These are phyloP conservation scores for Leucocoprinus sp. DNA, from an alignment of 768 basidiomycete genomes.

Conservation along the genomic window DNA sequence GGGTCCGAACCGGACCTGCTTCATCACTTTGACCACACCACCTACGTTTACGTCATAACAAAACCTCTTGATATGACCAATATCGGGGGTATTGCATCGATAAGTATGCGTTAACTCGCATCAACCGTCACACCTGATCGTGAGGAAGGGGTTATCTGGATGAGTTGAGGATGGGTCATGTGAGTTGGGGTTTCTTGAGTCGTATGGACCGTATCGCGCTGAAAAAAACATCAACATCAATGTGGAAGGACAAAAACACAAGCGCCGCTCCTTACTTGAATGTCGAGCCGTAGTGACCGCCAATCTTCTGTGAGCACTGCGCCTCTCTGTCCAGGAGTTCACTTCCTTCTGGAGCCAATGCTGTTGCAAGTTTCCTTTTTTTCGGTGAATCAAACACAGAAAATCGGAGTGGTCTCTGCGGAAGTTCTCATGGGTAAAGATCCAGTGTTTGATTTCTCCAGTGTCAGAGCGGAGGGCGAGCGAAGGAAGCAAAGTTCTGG, in stretches of 20 bases:
- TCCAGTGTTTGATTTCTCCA: no score
- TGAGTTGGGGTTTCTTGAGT: constrained; percentile 77
- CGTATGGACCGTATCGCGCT: constrained; percentile 68
- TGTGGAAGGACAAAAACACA: background rate
- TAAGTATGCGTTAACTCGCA: constrained; percentile 52
- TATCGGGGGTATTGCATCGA: constrained; percentile 78
- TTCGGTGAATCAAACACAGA: constrained; percentile 83
- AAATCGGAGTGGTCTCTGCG: constrained; percentile 83
- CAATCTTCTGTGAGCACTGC: constrained; percentile 88
- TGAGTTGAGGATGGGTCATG: constrained; percentile 71
- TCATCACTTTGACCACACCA: constrained; percentile 81
- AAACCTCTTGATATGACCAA: constrained; percentile 92
- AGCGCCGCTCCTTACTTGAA: constrained; percentile 53
- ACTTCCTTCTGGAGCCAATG: no score
- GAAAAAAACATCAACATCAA: background rate
- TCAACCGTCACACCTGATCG: constrained; percentile 56
- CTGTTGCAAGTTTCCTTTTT: constrained; percentile 43
- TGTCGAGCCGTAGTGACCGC: constrained; percentile 82
- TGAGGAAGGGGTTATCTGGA: constrained; percentile 60
- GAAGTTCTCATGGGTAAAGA: constrained; percentile 90
- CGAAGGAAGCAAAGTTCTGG: constrained; percentile 92
- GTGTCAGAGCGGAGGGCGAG: no score
- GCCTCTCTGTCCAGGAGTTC: constrained; percentile 76
- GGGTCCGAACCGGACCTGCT: constrained; percentile 69
- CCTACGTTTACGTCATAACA: constrained; percentile 68